Evolutionary conservation across 352 stramenopile species (phyloP), one percentile per base, ranked within the genome.

Genomic region (Peronospora belbahrii): DNA sequence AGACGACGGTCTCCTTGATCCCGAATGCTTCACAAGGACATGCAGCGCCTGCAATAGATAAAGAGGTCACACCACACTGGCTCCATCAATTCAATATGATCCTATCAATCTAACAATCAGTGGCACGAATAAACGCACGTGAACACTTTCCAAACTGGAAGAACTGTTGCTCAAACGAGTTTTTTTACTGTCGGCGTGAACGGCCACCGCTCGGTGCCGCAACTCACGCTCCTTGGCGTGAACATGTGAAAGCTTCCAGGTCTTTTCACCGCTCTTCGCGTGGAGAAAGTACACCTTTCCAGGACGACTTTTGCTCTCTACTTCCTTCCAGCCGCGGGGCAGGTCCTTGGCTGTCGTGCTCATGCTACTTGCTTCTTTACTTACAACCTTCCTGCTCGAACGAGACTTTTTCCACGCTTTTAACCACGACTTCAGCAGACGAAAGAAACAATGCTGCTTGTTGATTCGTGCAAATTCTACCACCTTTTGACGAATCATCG

Each of bases 11-110:
- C 77, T 71, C 22, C 83, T 70, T 38, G 79, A 93, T 37, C 72
- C 80, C 0, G 70, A 58, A 67, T 96, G 85, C 59, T 96, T 95
- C 34, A 94, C 79, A 40, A 96, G 62, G 51, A 96, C 87, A 62
- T 95, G 85, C 42, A 88, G 64, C 44, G 76, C 76, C 58, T 87
- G 23, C 9, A 58, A 6, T 15, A 3, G 6, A n/a, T n/a, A n/a
- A n/a, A n/a, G n/a, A n/a, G 8, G 32, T 23, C 15, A 13, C 40
- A 6, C 10, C n/a, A 35, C 28, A 6, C n/a, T 22, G 3, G 3
- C 30, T 30, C 8, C 15, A 18, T 41, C 5, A 46, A 22, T n/a
- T n/a, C n/a, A n/a, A n/a, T n/a, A n/a, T 10, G 19, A 7, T 45
- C 15, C 9, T 15, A 8, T 14, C n/a, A 11, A 51, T 15, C 6